These are phyloP conservation scores for Cinnamomum micranthum DNA, from an alignment of 164 flowering plant species.

Conservation along the genomic window DNA sequence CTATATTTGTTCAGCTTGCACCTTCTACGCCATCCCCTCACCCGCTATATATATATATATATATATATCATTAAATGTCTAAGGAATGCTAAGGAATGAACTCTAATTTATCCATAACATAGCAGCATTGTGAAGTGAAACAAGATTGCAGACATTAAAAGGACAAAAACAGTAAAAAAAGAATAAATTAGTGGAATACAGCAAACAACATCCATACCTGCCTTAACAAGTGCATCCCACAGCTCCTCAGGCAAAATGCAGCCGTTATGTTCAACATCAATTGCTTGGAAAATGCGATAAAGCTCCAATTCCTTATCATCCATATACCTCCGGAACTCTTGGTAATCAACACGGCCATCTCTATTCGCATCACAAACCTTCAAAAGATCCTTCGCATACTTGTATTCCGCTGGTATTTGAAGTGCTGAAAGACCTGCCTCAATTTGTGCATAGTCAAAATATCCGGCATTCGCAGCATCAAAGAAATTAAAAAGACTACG, in stretches of 20 bases:
- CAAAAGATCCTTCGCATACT: conserved; percentile 82
- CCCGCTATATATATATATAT: too few species aligned
- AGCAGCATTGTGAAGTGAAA: not conserved
- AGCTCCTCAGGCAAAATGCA: conserved; percentile 95
- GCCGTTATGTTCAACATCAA: conserved; percentile 94
- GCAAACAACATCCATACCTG: conserved; percentile 49
- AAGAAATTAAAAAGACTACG: conserved; percentile 72
- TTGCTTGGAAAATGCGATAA: conserved; percentile 83
- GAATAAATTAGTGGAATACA: not conserved
- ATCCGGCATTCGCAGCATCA: conserved; percentile 55
- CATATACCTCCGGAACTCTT: conserved; percentile 82
- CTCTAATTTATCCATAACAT: not conserved
- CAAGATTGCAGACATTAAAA: not conserved
- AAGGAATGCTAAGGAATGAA: not conserved
- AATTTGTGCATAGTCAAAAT: conserved; percentile 67
- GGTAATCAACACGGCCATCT: conserved; percentile 83
- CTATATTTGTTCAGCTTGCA: not conserved
- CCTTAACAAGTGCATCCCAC: conserved; percentile 85
- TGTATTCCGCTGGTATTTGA: conserved; percentile 78
- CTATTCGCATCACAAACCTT: conserved; percentile 71
- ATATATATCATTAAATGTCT: not conserved
- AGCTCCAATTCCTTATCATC: conserved; percentile 93
- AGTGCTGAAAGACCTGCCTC: conserved; percentile 78
- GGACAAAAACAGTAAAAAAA: not conserved
- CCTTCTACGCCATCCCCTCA: not conserved